A percentile compares a stretch with the other conserved stretches of the same genome.
These are phyloP conservation scores for Mycena epipterygia DNA, from an alignment of 768 basidiomycete species.

Conservation along the genomic window DNA sequence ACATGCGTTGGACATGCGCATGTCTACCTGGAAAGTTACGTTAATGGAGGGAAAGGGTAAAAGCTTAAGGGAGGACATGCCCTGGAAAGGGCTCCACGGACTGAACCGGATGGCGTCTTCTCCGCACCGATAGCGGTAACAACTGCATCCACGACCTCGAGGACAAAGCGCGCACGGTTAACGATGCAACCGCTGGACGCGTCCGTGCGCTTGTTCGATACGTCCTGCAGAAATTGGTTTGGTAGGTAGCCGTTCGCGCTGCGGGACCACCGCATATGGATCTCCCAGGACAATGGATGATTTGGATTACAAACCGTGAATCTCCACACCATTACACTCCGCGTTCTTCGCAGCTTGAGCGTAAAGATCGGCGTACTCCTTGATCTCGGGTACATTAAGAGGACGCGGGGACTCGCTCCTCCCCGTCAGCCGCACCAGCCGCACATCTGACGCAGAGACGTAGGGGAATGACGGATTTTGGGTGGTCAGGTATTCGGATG, in stretches of 20 bases:
- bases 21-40: constrained; percentile 41
- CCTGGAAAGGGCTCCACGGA: constrained; percentile 51
- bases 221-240: constrained; percentile 60
- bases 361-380: constrained; percentile 10
- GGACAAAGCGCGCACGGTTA: constrained; percentile 61
- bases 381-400: constrained; percentile 46
- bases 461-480: constrained; percentile 35
- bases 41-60: constrained; percentile 27
- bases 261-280: no score
- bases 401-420: constrained; percentile 21
- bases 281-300: no score
- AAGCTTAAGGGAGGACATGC: constrained; percentile 23
- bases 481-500: constrained; percentile 46
- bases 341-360: constrained; percentile 20
- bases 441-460: constrained; percentile 43
- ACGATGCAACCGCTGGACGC: constrained; percentile 66
- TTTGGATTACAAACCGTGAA: constrained; percentile 20
- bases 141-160: constrained; percentile 60
- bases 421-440: not conserved
- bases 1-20: constrained; percentile 45
- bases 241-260: constrained; percentile 48
- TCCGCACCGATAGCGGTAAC: constrained; percentile 55
- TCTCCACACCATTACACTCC: constrained; percentile 28
- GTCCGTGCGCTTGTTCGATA: constrained; percentile 44
- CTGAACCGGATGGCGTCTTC: constrained; percentile 55